Evolutionary conservation across 805 yeast genomes (phyloP), one percentile per base, ranked within the genome.

Genomic region (Yarrowia sp.): DNA sequence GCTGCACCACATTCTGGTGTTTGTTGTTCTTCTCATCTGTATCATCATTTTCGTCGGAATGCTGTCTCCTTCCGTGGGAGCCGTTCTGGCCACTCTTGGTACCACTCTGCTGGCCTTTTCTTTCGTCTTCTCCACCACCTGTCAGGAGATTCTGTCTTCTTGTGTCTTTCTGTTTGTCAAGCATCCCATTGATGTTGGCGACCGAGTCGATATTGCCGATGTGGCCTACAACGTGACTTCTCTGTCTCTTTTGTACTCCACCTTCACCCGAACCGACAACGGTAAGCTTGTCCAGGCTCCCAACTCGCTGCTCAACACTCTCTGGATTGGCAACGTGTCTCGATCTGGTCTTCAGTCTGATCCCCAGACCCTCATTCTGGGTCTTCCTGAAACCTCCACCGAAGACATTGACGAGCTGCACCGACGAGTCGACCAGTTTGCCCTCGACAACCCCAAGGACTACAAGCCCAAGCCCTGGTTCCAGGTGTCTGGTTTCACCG

Each of bases 181-280:
- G 71, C 81, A 78, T 64, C 80, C 81, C 4, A 71, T 70, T 56
- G 81, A 78, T 66, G 75, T 76, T 9, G 80, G 80, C n/a, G 81
- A 78, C 49, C 64, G 74, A 49, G 76, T 77, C 12, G 71, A 68
- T 40, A 74, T 76, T 26, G 69, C 67, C 10, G 65, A 68, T 12
- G 64, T 69, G 4, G 68, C 71, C 17, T 70, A 70, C 73, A 64
- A 65, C 4, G 80, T 75, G 24, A 66, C 66, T 4, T 74, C 76
- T 38, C 65, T 77, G 46, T 74, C 77, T 21, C 72, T 78, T 22
- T 68, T 76, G 62, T 77, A 72, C 64, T 74, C 80, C 2, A 77
- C 74, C 10, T 76, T 78, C 68, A 66, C 56, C 19, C 69, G 71
- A 30, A 65, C 65, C 6, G 69, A 70, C n/a, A 67, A 68, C 28